Percentiles rank a stretch among this genome's conserved stretches.
Evolutionary conservation across 352 stramenopile genomes (phyloP).

Genomic region (Pythium scleroteichum): DNA sequence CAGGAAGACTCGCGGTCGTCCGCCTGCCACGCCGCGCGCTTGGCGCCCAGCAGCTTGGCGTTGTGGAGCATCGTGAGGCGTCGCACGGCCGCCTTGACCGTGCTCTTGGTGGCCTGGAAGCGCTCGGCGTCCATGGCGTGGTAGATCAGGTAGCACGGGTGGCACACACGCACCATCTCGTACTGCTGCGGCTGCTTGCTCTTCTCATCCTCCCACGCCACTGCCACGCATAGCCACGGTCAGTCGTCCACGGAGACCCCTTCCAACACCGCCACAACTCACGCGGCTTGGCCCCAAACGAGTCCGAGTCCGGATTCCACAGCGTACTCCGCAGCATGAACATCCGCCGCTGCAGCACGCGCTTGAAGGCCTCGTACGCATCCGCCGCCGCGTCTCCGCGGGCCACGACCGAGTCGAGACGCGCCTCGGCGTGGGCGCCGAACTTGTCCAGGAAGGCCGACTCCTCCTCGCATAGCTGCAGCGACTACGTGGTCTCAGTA

Average conservation of each 20-base stretch:
- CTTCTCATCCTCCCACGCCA: slow-evolving; percentile 51
- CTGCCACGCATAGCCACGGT: slow-evolving; percentile 23
- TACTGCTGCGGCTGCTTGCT: slow-evolving; percentile 31
- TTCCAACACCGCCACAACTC: slow-evolving; percentile 13
- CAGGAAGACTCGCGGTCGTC: not conserved
- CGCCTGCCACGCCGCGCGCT: not conserved
- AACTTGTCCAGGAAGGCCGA: slow-evolving; percentile 56
- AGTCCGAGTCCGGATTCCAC: slow-evolving; percentile 67
- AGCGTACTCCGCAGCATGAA: slow-evolving; percentile 73
- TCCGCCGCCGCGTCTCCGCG: slow-evolving; percentile 14
- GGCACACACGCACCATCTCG: slow-evolving; percentile 32
- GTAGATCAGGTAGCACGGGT: slow-evolving; percentile 31
- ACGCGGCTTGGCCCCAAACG: slow-evolving; percentile 55
- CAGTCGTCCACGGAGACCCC: too few relatives aligned
- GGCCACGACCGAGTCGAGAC: slow-evolving; percentile 5
- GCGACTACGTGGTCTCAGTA: slow-evolving; percentile 32
- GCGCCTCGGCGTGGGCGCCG: slow-evolving; percentile 52
- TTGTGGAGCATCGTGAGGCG: slow-evolving; percentile 28
- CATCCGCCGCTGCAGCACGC: slow-evolving; percentile 58
- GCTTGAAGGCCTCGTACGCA: slow-evolving; percentile 34
- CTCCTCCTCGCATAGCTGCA: slow-evolving; percentile 60
- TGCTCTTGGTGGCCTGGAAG: slow-evolving; percentile 31
- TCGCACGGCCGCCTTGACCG: slow-evolving; percentile 25
- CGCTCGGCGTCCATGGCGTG: slow-evolving; percentile 30
- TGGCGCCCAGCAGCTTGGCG: slow-evolving; percentile 21